A percentile compares a stretch with the other conserved stretches of the same genome.
phyloP scores from a whole-genome alignment of 73 alveolate species.

The Paramecium sonneborni region DNA sequence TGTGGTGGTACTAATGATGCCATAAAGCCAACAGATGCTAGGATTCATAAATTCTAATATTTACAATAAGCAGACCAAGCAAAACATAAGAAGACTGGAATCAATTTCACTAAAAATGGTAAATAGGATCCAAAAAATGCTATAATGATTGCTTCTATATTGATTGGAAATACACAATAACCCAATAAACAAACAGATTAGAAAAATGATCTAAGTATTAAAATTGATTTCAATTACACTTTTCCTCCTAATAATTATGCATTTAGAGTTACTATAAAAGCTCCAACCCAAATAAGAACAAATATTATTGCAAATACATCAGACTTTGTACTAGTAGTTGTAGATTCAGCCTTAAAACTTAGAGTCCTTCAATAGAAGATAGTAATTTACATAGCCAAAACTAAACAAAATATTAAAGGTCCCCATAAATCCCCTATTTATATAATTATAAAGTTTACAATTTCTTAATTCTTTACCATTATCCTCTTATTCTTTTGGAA shows the following conservation, averaged over 20 bases:
- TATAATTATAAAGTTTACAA: conserved; percentile 66
- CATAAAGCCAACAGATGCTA: conserved; percentile 88
- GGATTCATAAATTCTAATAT: background rate
- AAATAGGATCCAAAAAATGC: conserved; percentile 53
- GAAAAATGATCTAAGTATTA: conserved; percentile 78
- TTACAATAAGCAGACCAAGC: conserved; percentile 78
- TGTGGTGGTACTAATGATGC: conserved; percentile 76
- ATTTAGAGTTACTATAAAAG: conserved; percentile 86
- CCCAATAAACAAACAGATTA: conserved; percentile 93
- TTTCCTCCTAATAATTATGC: conserved; percentile 91
- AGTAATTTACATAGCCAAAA: conserved; percentile 37
- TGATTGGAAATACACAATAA: conserved; percentile 94
- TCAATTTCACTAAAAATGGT: conserved; percentile 65
- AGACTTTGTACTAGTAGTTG: conserved; percentile 65
- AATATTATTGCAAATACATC: conserved; percentile 85
- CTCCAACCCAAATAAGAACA: conserved; percentile 94
- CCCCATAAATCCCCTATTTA: conserved; percentile 98
- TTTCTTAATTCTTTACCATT: conserved; percentile 85
- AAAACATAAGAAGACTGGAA: conserved; percentile 70
- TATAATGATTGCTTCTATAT: conserved; percentile 86
- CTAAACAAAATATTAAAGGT: conserved; percentile 85
- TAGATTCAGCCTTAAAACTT: background rate
- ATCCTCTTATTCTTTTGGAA: conserved; percentile 75
- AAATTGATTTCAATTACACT: conserved; percentile 54
- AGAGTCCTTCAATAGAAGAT: background rate